These are phyloP conservation scores for Pulveroboletus sp. DNA, from an alignment of 768 basidiomycete species.

Conservation along the genomic window DNA sequence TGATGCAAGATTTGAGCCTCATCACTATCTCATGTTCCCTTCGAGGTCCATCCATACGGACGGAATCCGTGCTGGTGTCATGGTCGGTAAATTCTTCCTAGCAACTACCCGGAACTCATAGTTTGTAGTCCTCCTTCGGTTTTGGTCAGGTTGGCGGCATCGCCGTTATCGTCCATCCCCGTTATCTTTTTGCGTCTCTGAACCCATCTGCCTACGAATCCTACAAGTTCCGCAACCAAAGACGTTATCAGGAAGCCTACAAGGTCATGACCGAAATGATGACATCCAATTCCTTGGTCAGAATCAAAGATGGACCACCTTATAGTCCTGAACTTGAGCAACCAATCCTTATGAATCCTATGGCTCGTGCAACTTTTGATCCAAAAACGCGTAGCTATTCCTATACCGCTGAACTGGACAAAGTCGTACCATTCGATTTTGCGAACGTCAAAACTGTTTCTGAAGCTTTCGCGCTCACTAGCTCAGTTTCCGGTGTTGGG, in stretches of 20 bases:
- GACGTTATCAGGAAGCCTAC: constrained; percentile 68
- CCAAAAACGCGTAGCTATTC: constrained; percentile 83
- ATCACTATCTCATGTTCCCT: constrained; percentile 92
- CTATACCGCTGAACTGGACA: constrained; percentile 63
- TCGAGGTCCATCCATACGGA: constrained; percentile 95
- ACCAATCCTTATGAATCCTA: constrained; percentile 84
- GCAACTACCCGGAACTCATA: not conserved
- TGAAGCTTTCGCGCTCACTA: constrained; percentile 33
- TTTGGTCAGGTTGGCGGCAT: constrained; percentile 99
- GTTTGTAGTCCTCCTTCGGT: constrained; percentile 79
- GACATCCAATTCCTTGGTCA: constrained; percentile 88
- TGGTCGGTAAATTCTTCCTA: constrained; percentile 48
- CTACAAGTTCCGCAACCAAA: constrained; percentile 68
- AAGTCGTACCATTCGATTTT: constrained; percentile 47
- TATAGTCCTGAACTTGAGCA: constrained; percentile 83
- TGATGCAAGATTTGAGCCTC: constrained; percentile 87
- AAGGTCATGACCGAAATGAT: constrained; percentile 95
- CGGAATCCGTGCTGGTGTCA: constrained; percentile 80
- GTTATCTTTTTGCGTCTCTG: constrained; percentile 81
- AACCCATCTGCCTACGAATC: constrained; percentile 70
- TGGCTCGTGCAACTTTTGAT: constrained; percentile 80
- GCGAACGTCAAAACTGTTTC: constrained; percentile 67
- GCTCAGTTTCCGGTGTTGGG: constrained; percentile 69
- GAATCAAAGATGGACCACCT: constrained; percentile 91
- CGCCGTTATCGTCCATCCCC: constrained; percentile 83